Percentiles rank a stretch among this genome's conserved stretches.
Evolutionary conservation across 2,329 filamentous ascomycete species (phyloP).

Genomic region (Fusarium keratoplasticum): DNA sequence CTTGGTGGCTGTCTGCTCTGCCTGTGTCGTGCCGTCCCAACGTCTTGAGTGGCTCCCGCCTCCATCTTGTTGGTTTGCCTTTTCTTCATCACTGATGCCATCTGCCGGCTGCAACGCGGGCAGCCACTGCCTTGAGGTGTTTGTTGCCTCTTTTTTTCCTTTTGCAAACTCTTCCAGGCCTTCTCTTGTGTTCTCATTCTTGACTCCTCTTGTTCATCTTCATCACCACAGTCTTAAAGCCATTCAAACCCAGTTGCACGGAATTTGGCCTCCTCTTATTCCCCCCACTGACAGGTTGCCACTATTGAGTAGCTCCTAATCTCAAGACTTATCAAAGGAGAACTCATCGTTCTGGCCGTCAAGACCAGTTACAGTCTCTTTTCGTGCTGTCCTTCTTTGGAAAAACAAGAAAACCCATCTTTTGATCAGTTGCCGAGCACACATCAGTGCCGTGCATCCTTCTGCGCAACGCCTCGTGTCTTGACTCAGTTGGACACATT

Average conservation of each 20-base stretch:
- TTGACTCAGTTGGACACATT: neutral
- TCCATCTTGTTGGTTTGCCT: neutral
- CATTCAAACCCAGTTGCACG: neutral
- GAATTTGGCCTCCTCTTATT: neutral
- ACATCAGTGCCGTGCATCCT: neutral
- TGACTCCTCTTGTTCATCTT: neutral
- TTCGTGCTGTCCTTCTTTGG: neutral
- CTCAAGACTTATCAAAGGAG: neutral
- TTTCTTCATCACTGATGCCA: slow-evolving; percentile 8
- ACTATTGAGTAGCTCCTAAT: neutral
- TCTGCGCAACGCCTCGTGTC: neutral
- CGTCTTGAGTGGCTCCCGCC: neutral
- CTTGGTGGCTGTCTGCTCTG: neutral
- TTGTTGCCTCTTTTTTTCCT: neutral
- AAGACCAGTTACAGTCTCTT: neutral
- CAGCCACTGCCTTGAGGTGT: slow-evolving; percentile 11
- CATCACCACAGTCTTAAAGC: neutral
- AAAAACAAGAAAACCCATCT: neutral
- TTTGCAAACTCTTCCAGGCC: neutral
- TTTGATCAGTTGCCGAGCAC: neutral
- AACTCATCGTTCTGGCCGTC: neutral
- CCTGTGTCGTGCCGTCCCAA: neutral
- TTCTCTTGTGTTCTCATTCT: neutral
- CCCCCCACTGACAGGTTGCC: neutral
- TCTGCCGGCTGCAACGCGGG: slow-evolving; percentile 1